Percentiles rank a stretch among this genome's conserved stretches.
These are phyloP conservation scores for Pezicula rhizophila DNA, from an alignment of 2,329 filamentous ascomycete species.

Conservation along the genomic window DNA sequence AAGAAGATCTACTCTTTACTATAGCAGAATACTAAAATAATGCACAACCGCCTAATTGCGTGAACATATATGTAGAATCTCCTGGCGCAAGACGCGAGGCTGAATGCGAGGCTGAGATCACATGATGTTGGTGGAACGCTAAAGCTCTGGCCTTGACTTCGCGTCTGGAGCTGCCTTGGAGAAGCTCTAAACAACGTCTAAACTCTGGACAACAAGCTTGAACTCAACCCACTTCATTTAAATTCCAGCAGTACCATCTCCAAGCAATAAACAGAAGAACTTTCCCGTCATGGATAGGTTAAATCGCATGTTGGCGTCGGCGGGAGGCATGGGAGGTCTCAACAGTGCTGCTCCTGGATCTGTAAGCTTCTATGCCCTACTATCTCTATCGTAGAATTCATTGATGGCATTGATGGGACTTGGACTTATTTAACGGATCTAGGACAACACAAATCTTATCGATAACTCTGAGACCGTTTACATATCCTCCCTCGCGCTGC, in stretches of 20 bases:
- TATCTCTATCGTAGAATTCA: constrained; percentile 2
- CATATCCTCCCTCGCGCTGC: constrained; percentile 91
- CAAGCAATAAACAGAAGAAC: neutral
- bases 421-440: constrained; percentile 8
- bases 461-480: constrained; percentile 99
- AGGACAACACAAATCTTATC: constrained; percentile 89
- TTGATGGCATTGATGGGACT: constrained; percentile 4
- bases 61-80: too few species aligned
- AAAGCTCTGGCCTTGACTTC: neutral
- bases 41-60: too few species aligned
- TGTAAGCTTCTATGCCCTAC: constrained; percentile 38
- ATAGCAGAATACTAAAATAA: too few species aligned
- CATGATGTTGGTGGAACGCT: too few species aligned
- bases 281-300: constrained; percentile 72
- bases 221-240: neutral
- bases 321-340: constrained; percentile 60
- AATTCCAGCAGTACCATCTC: neutral
- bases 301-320: constrained; percentile 77
- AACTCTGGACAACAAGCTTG: neutral
- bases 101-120: too few species aligned
- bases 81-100: too few species aligned
- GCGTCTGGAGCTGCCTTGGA: neutral
- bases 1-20: too few species aligned
- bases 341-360: constrained; percentile 51
- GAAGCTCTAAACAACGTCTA: neutral